Conservation (phyloP, 2,329 filamentous ascomycete species). For the Beauveria medogensis region DNA sequence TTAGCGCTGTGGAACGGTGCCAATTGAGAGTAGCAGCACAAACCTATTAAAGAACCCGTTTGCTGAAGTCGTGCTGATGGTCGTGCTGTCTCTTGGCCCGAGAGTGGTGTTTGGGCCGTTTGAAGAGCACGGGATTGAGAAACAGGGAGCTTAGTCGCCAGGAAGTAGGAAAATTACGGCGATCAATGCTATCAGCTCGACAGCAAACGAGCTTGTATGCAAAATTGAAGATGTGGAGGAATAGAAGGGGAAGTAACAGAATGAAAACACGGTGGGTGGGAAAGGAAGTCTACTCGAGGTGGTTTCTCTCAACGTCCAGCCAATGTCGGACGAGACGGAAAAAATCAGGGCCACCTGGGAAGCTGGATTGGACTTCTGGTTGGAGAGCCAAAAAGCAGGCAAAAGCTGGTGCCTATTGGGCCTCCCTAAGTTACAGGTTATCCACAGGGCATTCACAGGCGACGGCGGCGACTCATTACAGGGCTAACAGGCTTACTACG, state of each 20-base stretch:
- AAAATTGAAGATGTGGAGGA: conserved; percentile 8
- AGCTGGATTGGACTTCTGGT: background rate
- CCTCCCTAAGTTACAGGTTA: too few relatives aligned
- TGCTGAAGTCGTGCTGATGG: conserved; percentile 2
- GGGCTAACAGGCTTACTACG: background rate
- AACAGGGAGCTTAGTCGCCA: conserved; percentile 7
- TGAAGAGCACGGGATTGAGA: background rate
- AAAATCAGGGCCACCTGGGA: conserved; percentile 2
- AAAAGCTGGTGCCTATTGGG: background rate
- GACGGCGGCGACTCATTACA: background rate
- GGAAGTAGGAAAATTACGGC: conserved; percentile 4
- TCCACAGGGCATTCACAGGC: background rate
- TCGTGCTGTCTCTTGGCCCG: background rate
- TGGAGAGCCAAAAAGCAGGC: background rate
- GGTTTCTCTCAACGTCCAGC: conserved; percentile 9
- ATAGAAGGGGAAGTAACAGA: conserved; percentile 7
- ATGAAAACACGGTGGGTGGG: conserved; percentile 5
- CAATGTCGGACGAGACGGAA: conserved; percentile 9
- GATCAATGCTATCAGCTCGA: conserved; percentile 1
- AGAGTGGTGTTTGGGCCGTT: background rate
- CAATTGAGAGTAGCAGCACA: conserved; percentile 10
- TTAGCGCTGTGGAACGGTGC: background rate
- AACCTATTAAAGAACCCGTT: conserved; percentile 26
- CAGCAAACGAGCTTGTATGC: conserved; percentile 12
- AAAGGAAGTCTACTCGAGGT: conserved; percentile 6